Percentiles rank a stretch among this genome's conserved stretches.
These are phyloP conservation scores for Desmodesmus armatus DNA, from an alignment of 139 green algal species.

Conservation along the genomic window DNA sequence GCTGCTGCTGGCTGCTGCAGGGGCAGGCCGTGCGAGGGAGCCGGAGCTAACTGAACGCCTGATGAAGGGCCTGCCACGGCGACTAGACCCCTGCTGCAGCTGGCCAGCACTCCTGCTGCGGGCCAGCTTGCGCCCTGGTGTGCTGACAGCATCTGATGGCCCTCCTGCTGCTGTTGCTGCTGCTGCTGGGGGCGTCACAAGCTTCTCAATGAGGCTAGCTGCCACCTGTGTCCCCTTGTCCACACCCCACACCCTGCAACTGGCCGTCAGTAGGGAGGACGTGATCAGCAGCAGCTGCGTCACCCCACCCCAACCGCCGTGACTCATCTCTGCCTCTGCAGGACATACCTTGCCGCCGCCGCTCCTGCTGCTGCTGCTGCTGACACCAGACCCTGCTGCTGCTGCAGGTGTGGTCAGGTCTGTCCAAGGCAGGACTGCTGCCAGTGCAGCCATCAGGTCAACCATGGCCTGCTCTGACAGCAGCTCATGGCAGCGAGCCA, in stretches of 20 bases:
- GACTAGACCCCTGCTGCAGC: background rate
- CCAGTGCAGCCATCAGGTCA: conserved; percentile 3
- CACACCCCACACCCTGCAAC: conserved; percentile 21
- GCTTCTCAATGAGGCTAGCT: background rate
- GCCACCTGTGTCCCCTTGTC: conserved; percentile 27
- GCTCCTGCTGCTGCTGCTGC: background rate
- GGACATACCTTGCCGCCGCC: background rate
- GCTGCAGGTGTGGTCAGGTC: too few relatives aligned
- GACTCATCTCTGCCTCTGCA: background rate
- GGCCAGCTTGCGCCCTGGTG: too few relatives aligned
- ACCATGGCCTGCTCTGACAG: background rate
- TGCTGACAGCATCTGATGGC: background rate
- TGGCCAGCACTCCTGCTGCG: background rate
- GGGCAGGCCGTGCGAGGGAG: background rate
- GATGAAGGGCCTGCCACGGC: too few relatives aligned
- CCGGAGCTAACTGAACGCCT: background rate
- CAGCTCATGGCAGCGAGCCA: conserved; percentile 24
- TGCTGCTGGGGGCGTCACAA: conserved; percentile 3
- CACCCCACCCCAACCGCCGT: conserved; percentile 1
- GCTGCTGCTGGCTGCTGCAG: conserved; percentile 12
- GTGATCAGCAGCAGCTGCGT: conserved; percentile 8
- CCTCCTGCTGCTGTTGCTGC: background rate
- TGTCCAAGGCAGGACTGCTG: conserved; percentile 24
- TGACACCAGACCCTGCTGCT: background rate
- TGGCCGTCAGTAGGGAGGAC: conserved; percentile 12